phyloP scores from a whole-genome alignment of 306 rosid species.

The Quercus cerris region DNA sequence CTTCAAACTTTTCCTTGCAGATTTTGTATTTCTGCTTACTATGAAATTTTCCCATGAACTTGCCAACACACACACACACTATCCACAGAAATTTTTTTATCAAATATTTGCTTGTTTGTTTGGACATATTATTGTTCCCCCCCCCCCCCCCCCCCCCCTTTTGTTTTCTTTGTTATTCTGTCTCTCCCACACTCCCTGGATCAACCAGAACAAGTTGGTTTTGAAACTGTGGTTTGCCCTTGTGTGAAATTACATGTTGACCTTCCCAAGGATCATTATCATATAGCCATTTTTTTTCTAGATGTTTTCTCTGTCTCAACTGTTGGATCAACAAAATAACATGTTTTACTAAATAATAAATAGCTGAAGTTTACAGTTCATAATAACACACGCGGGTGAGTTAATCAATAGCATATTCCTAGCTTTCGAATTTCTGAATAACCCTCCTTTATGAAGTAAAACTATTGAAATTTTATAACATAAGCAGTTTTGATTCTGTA shows the following conservation, averaged over 20 bases:
- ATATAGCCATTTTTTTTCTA: background rate
- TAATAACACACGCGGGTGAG: background rate
- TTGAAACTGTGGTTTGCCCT: background rate
- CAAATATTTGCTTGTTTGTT: background rate
- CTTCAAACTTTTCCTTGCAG: background rate
- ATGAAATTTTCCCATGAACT: background rate
- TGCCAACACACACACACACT: background rate
- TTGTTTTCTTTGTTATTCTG: background rate
- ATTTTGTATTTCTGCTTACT: background rate
- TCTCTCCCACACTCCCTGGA: background rate
- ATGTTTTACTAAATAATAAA: background rate
- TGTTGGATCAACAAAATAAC: background rate
- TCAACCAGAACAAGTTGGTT: background rate
- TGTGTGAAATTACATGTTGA: background rate
- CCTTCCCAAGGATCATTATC: background rate
- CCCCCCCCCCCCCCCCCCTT: too few species aligned
- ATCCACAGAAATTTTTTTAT: background rate
- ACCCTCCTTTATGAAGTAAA: background rate
- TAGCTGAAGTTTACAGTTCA: background rate
- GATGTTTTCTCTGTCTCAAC: background rate
- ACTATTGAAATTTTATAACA: background rate
- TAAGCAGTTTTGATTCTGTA: conserved; percentile 63
- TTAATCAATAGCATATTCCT: background rate
- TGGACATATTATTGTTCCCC: background rate
- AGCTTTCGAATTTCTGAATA: background rate